A percentile compares a stretch with the other conserved stretches of the same genome.
phyloP scores from a whole-genome alignment of 768 basidiomycete species.

The Mycena capillaripes region DNA sequence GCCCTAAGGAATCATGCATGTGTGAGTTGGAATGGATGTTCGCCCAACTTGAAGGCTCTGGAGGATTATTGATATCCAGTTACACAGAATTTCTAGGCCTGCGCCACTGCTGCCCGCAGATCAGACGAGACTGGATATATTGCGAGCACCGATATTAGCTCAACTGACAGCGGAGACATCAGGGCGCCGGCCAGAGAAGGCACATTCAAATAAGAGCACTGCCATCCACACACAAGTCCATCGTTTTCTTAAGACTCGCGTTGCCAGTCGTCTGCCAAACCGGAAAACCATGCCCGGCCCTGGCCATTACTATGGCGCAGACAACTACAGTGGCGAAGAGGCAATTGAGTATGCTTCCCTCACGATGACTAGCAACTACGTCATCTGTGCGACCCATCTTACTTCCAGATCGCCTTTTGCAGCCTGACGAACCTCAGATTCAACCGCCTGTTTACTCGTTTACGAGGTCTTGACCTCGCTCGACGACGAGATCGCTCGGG shows the following conservation, averaged over 20 bases:
- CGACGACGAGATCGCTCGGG: conserved; percentile 14
- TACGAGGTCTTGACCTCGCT: conserved; percentile 10
- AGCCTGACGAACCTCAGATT: neutral
- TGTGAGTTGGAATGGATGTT: no score
- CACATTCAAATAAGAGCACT: neutral
- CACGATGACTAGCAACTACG: neutral
- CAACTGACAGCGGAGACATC: neutral
- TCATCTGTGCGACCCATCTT: neutral
- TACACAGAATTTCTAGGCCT: no score
- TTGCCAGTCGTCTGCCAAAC: neutral
- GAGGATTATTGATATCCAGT: no score
- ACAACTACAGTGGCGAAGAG: neutral
- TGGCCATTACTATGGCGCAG: neutral
- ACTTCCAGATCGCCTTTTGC: neutral
- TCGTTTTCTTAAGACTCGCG: neutral
- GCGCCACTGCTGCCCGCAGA: no score
- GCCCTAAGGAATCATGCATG: no score
- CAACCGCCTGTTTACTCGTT: neutral
- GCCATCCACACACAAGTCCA: neutral
- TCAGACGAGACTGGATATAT: neutral
- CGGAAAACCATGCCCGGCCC: neutral
- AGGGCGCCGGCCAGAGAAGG: neutral
- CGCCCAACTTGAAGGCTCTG: no score
- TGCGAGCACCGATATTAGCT: neutral
- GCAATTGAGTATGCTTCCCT: neutral